Evolutionary conservation across 2,329 filamentous ascomycete species (phyloP).

Genomic region (Scedosporium dehoogii): DNA sequence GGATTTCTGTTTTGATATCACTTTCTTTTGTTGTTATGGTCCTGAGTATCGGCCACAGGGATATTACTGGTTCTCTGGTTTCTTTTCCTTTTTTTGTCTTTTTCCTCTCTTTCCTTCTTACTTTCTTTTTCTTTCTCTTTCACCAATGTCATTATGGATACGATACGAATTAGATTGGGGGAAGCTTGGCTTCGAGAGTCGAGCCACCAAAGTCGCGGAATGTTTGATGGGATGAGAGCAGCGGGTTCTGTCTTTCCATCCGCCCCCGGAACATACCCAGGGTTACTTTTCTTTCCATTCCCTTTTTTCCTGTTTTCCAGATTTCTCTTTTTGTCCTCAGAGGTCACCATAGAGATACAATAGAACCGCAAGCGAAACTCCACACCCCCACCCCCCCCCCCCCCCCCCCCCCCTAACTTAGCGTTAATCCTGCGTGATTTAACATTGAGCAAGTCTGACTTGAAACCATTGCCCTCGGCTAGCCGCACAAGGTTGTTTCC

Average conservation of each 20-base stretch:
- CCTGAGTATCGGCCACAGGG: no score
- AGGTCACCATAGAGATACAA: not conserved
- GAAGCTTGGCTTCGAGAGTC: not conserved
- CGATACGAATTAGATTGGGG: not conserved
- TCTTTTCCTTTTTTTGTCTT: not conserved
- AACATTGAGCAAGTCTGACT: no score
- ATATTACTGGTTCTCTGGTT: not conserved
- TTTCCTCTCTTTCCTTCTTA: not conserved
- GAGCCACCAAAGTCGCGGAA: not conserved
- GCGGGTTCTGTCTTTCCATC: not conserved
- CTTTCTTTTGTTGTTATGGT: not conserved
- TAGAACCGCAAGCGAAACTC: not conserved
- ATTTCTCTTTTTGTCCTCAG: not conserved
- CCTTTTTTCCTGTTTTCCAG: not conserved
- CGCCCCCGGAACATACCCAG: not conserved
- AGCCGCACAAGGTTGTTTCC: no score
- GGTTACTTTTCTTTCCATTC: not conserved
- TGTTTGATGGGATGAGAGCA: not conserved
- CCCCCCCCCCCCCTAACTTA: not conserved
- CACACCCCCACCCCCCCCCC: not conserved
- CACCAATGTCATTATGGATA: not conserved
- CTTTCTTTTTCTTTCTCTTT: not conserved
- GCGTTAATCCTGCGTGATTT: no score
- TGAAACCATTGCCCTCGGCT: no score
- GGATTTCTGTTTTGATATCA: not conserved